Base-by-base conservation (phyloP, 2,329 filamentous ascomycete species). In the Sarocladiaceae sp. region DNA sequence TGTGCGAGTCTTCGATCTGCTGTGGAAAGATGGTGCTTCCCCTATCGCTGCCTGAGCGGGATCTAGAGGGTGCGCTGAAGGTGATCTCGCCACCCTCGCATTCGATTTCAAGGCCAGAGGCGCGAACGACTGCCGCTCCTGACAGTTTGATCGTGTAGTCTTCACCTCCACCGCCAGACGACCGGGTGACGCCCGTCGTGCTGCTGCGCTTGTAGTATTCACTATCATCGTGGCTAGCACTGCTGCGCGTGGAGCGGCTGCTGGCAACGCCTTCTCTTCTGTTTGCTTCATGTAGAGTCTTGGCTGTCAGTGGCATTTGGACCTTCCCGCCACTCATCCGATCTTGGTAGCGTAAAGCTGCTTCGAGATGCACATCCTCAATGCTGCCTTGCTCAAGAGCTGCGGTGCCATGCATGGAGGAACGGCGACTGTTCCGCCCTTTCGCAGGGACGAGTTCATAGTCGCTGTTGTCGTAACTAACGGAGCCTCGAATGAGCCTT, bases 11-110 rank as follows among this genome's bases (percentile, higher is more conserved):
- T 20, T 80, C 75, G 3, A 68, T 53, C 48, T 65, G 62, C 45
- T 72, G 26, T 10, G 40, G 40, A 19, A 43, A 73, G 26, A 69
- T 57, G 44, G 70, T 72, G 56, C 68, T 73, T 11, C 67, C 68
- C 44, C 65, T 65, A 49, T 82, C 78, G 53, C 74, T 78, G 39
- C 67, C 71, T 40, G 64, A 61, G 26, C 67, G 64, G 46, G 61
- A 47, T 60, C 53, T 50, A 33, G 40, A 43, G 9, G 26, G 40
- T 4, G 61, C 54, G 37, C 67, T 66, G 50, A 80, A 73, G 50
- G 73, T 79, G 52, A 83, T 76, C 53, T 80, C 77, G 18, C 77
- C 76, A 29, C 77, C 78, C 41, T 79, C 73, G 55, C 75, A 80
- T 51, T 76, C 70, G 53, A 83, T 79, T 56, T 79, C 74, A 9